phyloP scores from a whole-genome alignment of 495 filamentous ascomycete genomes.

The Halenospora varia region DNA sequence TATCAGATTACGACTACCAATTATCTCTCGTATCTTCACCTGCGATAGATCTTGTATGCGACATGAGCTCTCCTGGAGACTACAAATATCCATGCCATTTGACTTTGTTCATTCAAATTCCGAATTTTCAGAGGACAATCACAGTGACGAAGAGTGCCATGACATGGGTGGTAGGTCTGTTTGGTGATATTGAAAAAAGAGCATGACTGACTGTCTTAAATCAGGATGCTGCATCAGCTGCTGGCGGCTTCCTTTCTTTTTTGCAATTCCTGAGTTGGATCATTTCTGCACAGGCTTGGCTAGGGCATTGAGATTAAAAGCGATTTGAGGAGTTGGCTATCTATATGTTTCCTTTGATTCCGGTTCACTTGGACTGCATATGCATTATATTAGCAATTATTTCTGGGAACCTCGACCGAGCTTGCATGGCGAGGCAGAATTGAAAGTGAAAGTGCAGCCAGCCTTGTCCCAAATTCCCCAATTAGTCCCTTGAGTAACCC shows the following conservation, averaged over 20 bases:
- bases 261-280: not conserved
- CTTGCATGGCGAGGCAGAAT: no score
- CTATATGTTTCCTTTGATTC: no score
- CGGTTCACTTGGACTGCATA: no score
- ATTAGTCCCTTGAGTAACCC: no score
- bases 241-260: not conserved
- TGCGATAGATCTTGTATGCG: not conserved
- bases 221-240: not conserved
- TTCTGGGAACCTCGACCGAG: no score
- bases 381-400: no score
- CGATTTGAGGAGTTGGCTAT: no score
- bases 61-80: not conserved
- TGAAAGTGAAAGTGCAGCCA: no score
- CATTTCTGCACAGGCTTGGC: slow-evolving; percentile 1
- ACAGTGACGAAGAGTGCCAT: not conserved
- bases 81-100: not conserved
- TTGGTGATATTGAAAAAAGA: not conserved
- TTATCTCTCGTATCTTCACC: not conserved
- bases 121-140: slow-evolving; percentile 2
- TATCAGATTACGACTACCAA: not conserved
- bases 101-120: slow-evolving; percentile 2
- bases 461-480: no score
- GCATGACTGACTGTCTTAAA: no score
- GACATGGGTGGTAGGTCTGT: not conserved
- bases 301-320: no score